Evolutionary conservation across 495 filamentous ascomycete genomes (phyloP).

Genomic region (Hyaloscypha finlandica): DNA sequence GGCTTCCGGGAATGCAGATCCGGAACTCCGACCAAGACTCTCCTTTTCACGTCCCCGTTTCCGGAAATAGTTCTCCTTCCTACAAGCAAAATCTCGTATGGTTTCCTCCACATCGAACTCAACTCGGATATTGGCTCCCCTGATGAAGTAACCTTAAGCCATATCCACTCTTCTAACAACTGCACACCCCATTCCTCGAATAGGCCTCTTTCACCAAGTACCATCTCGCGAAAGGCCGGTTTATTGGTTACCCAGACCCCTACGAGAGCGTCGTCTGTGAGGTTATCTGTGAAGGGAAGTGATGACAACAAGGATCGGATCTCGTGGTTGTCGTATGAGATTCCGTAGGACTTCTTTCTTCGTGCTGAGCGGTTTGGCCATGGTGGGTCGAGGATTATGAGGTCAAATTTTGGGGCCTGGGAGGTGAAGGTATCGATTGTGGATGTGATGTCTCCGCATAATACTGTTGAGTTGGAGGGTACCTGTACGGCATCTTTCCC

Average conservation of each 20-base stretch:
- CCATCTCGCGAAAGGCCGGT: constrained; percentile 53
- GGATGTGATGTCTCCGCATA: constrained; percentile 45
- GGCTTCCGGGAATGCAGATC: constrained; percentile 94
- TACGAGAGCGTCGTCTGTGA: constrained; percentile 57
- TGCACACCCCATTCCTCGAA: constrained; percentile 66
- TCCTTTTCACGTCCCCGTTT: constrained; percentile 20
- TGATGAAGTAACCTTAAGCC: constrained; percentile 76
- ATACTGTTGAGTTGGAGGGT: constrained; percentile 33
- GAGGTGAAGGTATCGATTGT: constrained; percentile 36
- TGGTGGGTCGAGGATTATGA: constrained; percentile 87
- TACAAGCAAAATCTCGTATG: constrained; percentile 83
- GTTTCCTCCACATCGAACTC: constrained; percentile 73
- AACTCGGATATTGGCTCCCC: constrained; percentile 74
- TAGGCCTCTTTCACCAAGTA: constrained; percentile 54
- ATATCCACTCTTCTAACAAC: constrained; percentile 82
- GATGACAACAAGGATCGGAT: constrained; percentile 45
- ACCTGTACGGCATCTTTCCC: constrained; percentile 3
- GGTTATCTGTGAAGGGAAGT: constrained; percentile 56
- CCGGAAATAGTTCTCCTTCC: constrained; percentile 41
- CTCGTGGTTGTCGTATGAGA: constrained; percentile 44
- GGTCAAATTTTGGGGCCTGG: constrained; percentile 60
- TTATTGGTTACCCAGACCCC: constrained; percentile 93
- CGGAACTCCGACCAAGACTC: constrained; percentile 70
- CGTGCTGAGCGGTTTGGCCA: constrained; percentile 91
- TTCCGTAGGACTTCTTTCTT: constrained; percentile 66